A percentile compares a stretch with the other conserved stretches of the same genome.
phyloP scores from a whole-genome alignment of 441 rosid species.

The Capsella rubella region DNA sequence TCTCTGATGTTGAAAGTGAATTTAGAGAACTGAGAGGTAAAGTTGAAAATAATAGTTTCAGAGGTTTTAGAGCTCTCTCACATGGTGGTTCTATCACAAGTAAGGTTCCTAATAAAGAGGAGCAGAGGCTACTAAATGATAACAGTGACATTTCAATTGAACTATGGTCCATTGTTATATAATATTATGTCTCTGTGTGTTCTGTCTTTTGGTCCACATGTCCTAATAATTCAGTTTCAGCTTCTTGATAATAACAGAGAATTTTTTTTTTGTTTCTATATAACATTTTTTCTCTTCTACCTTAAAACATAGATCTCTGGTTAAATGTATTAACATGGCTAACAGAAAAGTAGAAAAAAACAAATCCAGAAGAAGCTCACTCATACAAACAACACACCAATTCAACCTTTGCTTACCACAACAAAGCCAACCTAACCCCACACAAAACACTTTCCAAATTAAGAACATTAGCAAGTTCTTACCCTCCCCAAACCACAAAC shows the following conservation, averaged over 20 bases:
- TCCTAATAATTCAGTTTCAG: constrained; percentile 28
- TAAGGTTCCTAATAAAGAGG: constrained; percentile 36
- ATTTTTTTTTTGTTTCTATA: background rate
- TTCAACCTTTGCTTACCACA: constrained; percentile 49
- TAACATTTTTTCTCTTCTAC: background rate
- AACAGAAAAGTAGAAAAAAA: background rate
- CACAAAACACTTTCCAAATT: constrained; percentile 40
- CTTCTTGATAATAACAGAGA: constrained; percentile 29
- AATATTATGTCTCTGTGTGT: background rate
- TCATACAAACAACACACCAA: constrained; percentile 52
- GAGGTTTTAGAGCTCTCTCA: constrained; percentile 36
- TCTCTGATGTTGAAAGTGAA: constrained; percentile 34
- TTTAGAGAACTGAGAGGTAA: background rate
- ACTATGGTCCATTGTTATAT: constrained; percentile 35
- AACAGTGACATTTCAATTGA: constrained; percentile 44
- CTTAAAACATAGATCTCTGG: constrained; percentile 33
- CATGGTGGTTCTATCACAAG: constrained; percentile 35
- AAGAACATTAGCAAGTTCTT: constrained; percentile 28
- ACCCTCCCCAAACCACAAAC: constrained; percentile 32
- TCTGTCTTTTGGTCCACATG: constrained; percentile 38
- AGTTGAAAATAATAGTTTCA: constrained; percentile 18
- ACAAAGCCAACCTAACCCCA: constrained; percentile 46
- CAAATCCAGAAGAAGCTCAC: constrained; percentile 49
- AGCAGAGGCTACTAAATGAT: constrained; percentile 38
- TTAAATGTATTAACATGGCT: constrained; percentile 55